Evolutionary conservation across 2,329 filamentous ascomycete genomes (phyloP).

Genomic region (Monosporascus cannonballus): DNA sequence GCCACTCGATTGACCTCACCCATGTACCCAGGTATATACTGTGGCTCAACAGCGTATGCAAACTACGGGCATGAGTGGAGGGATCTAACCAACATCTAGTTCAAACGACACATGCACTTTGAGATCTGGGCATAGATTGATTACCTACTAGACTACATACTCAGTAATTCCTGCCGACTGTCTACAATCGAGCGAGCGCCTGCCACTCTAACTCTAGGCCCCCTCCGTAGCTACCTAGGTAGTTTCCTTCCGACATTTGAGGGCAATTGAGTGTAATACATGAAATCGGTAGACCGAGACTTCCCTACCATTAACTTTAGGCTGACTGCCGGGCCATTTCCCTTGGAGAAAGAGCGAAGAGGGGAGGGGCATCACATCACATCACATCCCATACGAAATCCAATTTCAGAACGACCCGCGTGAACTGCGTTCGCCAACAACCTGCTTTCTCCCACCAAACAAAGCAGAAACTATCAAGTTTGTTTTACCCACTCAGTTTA

Average conservation of each 20-base stretch:
- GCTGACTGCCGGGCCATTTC: background rate
- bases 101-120: background rate
- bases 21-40: background rate
- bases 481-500: background rate
- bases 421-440: background rate
- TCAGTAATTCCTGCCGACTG: background rate
- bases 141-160: background rate
- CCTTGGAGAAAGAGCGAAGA: background rate
- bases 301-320: background rate
- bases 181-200: background rate
- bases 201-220: background rate
- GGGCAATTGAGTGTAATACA: background rate
- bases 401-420: background rate
- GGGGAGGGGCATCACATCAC: background rate
- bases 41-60: background rate
- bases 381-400: background rate
- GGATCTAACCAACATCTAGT: background rate
- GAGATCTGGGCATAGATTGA: background rate
- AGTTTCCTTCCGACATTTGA: background rate
- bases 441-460: background rate
- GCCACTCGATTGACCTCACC: background rate
- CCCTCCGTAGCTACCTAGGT: background rate
- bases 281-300: background rate
- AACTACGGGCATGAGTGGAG: background rate
- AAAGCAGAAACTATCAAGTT: background rate